Evolutionary conservation across 352 stramenopile species (phyloP), one percentile per base, ranked within the genome.

Genomic region (Chrysophaeum taylorii): DNA sequence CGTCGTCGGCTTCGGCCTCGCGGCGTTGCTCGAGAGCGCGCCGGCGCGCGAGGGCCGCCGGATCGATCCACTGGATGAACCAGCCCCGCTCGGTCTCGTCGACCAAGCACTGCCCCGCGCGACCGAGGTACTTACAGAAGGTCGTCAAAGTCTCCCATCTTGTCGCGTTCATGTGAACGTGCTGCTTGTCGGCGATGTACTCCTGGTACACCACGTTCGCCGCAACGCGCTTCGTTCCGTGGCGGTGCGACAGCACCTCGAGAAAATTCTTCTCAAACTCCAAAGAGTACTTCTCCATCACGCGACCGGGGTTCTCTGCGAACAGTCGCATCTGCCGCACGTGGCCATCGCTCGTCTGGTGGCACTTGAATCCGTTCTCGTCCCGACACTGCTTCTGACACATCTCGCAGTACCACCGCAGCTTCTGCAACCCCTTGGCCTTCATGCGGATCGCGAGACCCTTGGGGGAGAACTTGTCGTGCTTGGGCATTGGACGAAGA

Each of bases 281-380:
- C 16, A 63, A 69, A 27, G 64, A 82, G 57, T 87, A 92, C 21
- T 78, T 66, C 45, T 87, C 74, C 73, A 98, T 90, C 67, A 98
- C 95, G 70, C 92, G 91, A 74, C 92, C 76, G 0, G 93, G 88
- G 76, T 98, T 96, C 57, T 91, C 90, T 12, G 88, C 88, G 67
- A 99, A 97, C 62, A 99, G 89, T 71, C 96, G 85, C 94, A 99
- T 99, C 83, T 98, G 92, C 50, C 94, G 88, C 70, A 98, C 84
- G 83, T 99, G 96, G 7, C 88, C 91, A 75, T 99, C 96, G 38
- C 87, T 96, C 15, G 84, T 96, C 37, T 94, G 89, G 83, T 99
- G 96, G 75, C 94, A 98, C 84, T 99, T 98, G 84, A 99, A 98
- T 21, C 96, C 96, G 81, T 99, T 99, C 79, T 98, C 94, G 76